Percentiles rank a stretch among this genome's conserved stretches.
Evolutionary conservation across 2,329 filamentous ascomycete genomes (phyloP).

Genomic region (Hymenoscyphus salicellus): DNA sequence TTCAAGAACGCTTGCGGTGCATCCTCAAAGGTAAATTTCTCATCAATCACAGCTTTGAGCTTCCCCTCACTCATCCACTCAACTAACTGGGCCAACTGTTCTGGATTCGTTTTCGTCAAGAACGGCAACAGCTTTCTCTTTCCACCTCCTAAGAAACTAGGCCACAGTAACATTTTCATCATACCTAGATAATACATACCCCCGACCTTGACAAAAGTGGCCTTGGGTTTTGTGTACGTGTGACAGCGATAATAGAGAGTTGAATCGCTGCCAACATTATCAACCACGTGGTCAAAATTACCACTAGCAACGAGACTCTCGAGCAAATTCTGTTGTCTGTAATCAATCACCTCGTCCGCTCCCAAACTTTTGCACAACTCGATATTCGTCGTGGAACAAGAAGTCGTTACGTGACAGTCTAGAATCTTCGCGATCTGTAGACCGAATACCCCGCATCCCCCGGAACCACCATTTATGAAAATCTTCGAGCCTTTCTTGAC

Average conservation of each 20-base stretch:
- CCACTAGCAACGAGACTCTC: slow-evolving; percentile 16
- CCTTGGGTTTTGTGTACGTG: slow-evolving; percentile 21
- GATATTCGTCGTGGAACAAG: slow-evolving; percentile 56
- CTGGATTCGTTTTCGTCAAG: slow-evolving; percentile 46
- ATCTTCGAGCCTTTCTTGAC: slow-evolving; percentile 51
- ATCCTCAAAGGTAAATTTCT: slow-evolving; percentile 54
- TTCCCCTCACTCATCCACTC: slow-evolving; percentile 57
- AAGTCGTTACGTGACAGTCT: slow-evolving; percentile 56
- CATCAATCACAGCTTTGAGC: slow-evolving; percentile 54
- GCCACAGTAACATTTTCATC: slow-evolving; percentile 16
- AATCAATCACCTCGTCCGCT: slow-evolving; percentile 38
- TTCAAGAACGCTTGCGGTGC: slow-evolving; percentile 56
- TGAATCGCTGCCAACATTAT: slow-evolving; percentile 22
- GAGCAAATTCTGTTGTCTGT: slow-evolving; percentile 18
- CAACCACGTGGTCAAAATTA: slow-evolving; percentile 26
- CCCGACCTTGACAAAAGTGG: slow-evolving; percentile 43
- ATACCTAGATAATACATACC: slow-evolving; percentile 41
- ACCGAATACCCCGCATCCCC: slow-evolving; percentile 57
- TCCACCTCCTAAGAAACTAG: slow-evolving; percentile 22
- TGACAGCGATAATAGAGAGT: slow-evolving; percentile 22
- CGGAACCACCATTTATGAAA: slow-evolving; percentile 64
- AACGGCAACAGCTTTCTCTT: slow-evolving; percentile 45
- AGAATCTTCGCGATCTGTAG: slow-evolving; percentile 62
- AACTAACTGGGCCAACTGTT: slow-evolving; percentile 49
- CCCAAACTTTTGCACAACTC: slow-evolving; percentile 56